These are phyloP conservation scores for Elaeagnus macrophylla DNA, from an alignment of 306 rosid species.

Conservation along the genomic window DNA sequence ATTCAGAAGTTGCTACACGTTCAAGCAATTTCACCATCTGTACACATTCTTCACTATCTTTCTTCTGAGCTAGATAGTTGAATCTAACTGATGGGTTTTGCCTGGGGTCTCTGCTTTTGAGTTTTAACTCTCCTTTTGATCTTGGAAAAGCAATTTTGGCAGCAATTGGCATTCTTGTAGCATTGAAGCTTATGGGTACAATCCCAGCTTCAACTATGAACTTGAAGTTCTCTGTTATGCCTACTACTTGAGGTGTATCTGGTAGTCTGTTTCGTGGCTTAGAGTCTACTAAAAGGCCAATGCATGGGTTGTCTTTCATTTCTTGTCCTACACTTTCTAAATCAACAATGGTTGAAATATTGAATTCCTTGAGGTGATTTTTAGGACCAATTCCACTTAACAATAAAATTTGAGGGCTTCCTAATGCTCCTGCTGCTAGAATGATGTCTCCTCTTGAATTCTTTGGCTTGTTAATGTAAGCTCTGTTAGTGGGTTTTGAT, in stretches of 20 bases:
- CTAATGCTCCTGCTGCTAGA: constrained; percentile 62
- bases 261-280: constrained; percentile 43
- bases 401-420: constrained; percentile 65
- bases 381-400: constrained; percentile 67
- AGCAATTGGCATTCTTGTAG: constrained; percentile 44
- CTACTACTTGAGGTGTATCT: constrained; percentile 60
- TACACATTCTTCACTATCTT: constrained; percentile 39
- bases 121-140: constrained; percentile 46
- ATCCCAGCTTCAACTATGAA: constrained; percentile 55
- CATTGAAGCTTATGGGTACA: constrained; percentile 37
- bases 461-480: constrained; percentile 33
- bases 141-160: constrained; percentile 52
- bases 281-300: constrained; percentile 43
- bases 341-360: constrained; percentile 32
- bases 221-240: constrained; percentile 47
- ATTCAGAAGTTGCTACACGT: constrained; percentile 39
- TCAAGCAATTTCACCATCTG: constrained; percentile 46
- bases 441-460: constrained; percentile 58
- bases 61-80: constrained; percentile 49
- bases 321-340: constrained; percentile 44
- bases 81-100: constrained; percentile 54
- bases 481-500: constrained; percentile 31
- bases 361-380: constrained; percentile 34
- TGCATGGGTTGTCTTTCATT: constrained; percentile 68
- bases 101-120: constrained; percentile 53